These are phyloP conservation scores for Claviceps sp. DNA, from an alignment of 2,329 filamentous ascomycete genomes.

Conservation along the genomic window DNA sequence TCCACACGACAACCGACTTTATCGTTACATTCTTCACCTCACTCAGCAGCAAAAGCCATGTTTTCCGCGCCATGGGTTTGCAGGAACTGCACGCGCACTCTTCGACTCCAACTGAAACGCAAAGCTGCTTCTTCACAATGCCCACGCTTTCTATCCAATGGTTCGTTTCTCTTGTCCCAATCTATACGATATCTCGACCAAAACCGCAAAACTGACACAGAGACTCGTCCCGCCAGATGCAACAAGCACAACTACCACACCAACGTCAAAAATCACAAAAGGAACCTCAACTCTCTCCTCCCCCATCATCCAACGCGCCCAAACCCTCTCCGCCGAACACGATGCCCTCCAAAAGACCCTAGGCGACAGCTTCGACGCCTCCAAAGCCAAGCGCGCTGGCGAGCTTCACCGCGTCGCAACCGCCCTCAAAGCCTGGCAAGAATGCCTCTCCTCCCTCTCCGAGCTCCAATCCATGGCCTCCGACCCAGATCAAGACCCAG, in stretches of 20 bases:
- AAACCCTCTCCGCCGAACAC: slow-evolving; percentile 44
- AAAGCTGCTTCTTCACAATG: slow-evolving; percentile 14
- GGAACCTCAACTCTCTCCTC: slow-evolving; percentile 28
- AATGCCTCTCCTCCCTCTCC: slow-evolving; percentile 34
- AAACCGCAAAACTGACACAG: neutral
- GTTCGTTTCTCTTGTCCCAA: slow-evolving; percentile 8
- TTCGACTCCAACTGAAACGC: slow-evolving; percentile 13
- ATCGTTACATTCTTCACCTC: neutral
- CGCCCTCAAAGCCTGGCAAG: slow-evolving; percentile 47
- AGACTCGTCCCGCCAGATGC: neutral
- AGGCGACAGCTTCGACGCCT: slow-evolving; percentile 40
- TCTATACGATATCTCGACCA: neutral
- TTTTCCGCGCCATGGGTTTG: slow-evolving; percentile 23
- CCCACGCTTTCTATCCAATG: slow-evolving; percentile 20
- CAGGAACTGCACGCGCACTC: slow-evolving; percentile 19
- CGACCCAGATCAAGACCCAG: slow-evolving; percentile 38
- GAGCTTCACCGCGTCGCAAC: slow-evolving; percentile 44
- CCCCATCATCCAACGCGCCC: slow-evolving; percentile 46
- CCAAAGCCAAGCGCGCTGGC: slow-evolving; percentile 45
- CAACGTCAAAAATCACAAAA: neutral
- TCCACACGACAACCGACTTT: neutral
- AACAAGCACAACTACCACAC: neutral
- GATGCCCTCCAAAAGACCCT: slow-evolving; percentile 37
- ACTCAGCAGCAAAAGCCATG: slow-evolving; percentile 13
- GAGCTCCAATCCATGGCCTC: slow-evolving; percentile 40